Percentiles rank a stretch among this genome's conserved stretches.
Conservation (phyloP, 208 protist species). For the Leishmania gerbilli region DNA sequence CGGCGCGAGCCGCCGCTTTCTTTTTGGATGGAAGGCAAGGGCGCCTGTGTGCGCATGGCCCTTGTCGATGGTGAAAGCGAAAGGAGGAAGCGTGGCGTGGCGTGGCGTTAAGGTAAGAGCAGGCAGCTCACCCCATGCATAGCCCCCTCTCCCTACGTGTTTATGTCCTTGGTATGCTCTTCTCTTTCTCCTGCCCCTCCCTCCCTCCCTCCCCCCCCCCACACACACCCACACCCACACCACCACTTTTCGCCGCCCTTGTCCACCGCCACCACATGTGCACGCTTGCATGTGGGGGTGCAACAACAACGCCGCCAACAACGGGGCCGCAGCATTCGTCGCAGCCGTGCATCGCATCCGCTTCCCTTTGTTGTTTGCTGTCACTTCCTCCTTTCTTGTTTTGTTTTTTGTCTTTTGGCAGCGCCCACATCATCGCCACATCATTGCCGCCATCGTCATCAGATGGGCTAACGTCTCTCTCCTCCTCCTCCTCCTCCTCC, state of each 20-base stretch:
- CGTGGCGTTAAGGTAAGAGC: neutral
- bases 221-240: neutral
- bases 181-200: too few species aligned
- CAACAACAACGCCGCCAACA: neutral
- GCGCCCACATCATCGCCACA: neutral
- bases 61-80: neutral
- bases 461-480: neutral
- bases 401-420: neutral
- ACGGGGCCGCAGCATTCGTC: neutral
- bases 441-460: neutral
- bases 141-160: neutral
- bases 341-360: neutral
- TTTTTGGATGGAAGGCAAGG: neutral
- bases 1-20: neutral
- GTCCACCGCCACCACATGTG: neutral
- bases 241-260: neutral
- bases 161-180: neutral
- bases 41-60: neutral
- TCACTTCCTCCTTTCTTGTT: neutral
- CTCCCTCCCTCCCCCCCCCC: neutral
- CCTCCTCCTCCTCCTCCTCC: too few species aligned
- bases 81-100: neutral
- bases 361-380: neutral
- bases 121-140: neutral
- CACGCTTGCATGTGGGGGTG: neutral